A percentile compares a stretch with the other conserved stretches of the same genome.
phyloP scores from a whole-genome alignment of 2,329 filamentous ascomycete species.

The Fonsecaea nubica region DNA sequence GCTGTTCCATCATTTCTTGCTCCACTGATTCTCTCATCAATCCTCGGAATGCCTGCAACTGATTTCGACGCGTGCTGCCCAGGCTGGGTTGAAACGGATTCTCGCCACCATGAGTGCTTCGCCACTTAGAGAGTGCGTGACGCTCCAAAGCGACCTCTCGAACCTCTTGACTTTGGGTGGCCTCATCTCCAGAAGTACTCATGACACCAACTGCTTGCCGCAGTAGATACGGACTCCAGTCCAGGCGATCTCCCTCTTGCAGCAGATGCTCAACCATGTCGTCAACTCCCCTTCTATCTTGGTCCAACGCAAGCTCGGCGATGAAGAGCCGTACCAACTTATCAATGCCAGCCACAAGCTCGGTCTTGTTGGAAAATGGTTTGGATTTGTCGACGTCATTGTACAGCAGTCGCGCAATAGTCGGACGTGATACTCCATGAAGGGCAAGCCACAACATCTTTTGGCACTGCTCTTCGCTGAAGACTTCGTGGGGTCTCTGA shows the following conservation, averaged over 20 bases:
- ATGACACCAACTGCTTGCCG: conserved; percentile 13
- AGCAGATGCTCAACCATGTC: conserved; percentile 16
- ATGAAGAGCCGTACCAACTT: conserved; percentile 15
- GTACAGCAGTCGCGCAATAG: conserved; percentile 17
- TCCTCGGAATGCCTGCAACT: conserved; percentile 5
- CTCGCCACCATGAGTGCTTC: neutral
- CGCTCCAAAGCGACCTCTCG: conserved; percentile 1
- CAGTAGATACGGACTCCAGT: conserved; percentile 25
- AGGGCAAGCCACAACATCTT: conserved; percentile 28
- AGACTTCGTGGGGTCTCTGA: conserved; percentile 8
- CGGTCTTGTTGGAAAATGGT: neutral
- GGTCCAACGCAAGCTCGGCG: conserved; percentile 10
- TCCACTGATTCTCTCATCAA: conserved; percentile 16
- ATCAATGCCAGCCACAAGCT: neutral
- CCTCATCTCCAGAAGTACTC: neutral
- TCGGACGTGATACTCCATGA: conserved; percentile 13
- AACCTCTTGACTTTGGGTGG: neutral
- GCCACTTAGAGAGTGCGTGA: conserved; percentile 15
- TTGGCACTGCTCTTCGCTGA: conserved; percentile 16
- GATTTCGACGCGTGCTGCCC: neutral
- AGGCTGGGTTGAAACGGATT: neutral
- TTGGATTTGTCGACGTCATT: neutral
- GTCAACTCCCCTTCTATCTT: conserved; percentile 1
- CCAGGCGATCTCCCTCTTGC: conserved; percentile 5
- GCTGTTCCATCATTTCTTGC: neutral